Evolutionary conservation across 164 flowering plant genomes (phyloP), one percentile per base, ranked within the genome.

Genomic region (Euptelea pleiosperma): DNA sequence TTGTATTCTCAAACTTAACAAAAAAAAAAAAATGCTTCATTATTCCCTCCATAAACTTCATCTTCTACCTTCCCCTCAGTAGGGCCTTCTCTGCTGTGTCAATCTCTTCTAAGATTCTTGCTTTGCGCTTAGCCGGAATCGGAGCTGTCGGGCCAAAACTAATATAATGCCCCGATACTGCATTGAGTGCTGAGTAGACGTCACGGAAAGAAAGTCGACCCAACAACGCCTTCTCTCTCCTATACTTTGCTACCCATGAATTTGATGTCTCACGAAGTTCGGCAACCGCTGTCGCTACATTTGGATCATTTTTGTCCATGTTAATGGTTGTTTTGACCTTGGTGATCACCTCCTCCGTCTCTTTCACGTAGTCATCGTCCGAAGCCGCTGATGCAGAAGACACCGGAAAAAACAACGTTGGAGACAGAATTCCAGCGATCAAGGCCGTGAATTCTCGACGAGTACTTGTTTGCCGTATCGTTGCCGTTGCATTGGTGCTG

Each of bases 91-190:
- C 99, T 0, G 92, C 99, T 4, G 86, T 78, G 43, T 86, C 99
- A 78, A 90, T 65, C 82, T 93, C 99, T 61, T 90, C 97, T 71
- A 93, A 77, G 41, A 93, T 90, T 61, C 99, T 80, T 1, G 79
- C 86, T 76, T 71, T 90, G 50, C 97, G 78, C 82, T 93, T 93
- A 0, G 92, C 85, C 28, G 97, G 97, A 28, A 93, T 85, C 4
- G 97, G 96, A 1, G 96, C 83, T 0, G 97, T 90, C 4, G 97
- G 99, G 0, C 99, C 99, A 37, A 92, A 93, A 58, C 99, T 93
- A 21, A 90, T 75, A 25, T 90, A 93, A 57, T 93, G 99, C 6
- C 99, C 99, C 0, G 97, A 90, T 3, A 90, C 89, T 0, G 96
- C 99, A 42, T 93, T 90, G 45, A 93, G 76, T 0, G 96, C 98